Conservation (phyloP, 345 rosid species). For the Zanthoxylum bungeanum region DNA sequence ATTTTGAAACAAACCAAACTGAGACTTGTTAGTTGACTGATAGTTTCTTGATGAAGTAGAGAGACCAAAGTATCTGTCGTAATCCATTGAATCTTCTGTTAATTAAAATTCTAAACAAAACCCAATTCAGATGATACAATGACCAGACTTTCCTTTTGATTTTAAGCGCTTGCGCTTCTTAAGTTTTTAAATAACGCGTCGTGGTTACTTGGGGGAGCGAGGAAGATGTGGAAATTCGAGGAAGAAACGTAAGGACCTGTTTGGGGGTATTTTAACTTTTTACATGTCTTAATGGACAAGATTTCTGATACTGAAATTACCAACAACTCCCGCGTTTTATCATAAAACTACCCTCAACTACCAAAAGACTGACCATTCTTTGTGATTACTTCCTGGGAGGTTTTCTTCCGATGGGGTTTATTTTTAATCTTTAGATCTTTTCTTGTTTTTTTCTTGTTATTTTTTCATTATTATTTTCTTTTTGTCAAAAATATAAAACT, state of each 20-base stretch:
- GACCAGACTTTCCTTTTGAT: background rate
- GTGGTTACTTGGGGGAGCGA: background rate
- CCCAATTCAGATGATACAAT: constrained; percentile 3
- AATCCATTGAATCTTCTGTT: constrained; percentile 34
- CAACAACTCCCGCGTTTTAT: constrained; percentile 24
- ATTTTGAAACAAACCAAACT: constrained; percentile 26
- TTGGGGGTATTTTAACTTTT: background rate
- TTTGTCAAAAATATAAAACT: too few relatives aligned
- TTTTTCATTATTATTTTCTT: too few relatives aligned
- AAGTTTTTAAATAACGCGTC: background rate
- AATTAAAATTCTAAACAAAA: background rate
- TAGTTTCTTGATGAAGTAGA: constrained; percentile 40
- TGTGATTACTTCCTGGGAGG: background rate
- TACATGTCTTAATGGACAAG: constrained; percentile 12
- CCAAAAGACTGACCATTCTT: background rate
- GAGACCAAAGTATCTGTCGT: constrained; percentile 39
- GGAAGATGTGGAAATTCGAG: background rate
- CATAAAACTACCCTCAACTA: constrained; percentile 14
- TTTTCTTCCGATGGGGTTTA: too few relatives aligned
- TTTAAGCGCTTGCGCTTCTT: background rate
- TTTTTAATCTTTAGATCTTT: too few relatives aligned
- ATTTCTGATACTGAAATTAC: constrained; percentile 22
- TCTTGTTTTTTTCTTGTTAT: too few relatives aligned
- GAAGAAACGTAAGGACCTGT: constrained; percentile 8
- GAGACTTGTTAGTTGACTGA: constrained; percentile 37